Evolutionary conservation across 106 monocot genomes (phyloP).

Genomic region (Dendrobium nobile): DNA sequence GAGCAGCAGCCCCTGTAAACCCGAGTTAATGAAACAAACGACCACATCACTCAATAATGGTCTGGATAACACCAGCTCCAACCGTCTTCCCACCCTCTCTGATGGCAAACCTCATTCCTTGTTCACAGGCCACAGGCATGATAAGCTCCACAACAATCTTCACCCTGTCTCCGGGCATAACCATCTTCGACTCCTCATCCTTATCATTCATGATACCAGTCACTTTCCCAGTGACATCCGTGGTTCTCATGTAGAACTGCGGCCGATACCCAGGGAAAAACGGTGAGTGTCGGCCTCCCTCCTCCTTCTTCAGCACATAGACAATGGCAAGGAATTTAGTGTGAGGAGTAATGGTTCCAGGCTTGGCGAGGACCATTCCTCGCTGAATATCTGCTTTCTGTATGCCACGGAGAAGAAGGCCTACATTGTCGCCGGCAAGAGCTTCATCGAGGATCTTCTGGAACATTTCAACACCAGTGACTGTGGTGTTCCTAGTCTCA

Average conservation of each 20-base stretch:
- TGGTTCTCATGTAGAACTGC: slow-evolving; percentile 79
- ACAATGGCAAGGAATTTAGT: slow-evolving; percentile 59
- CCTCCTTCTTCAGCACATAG: slow-evolving; percentile 76
- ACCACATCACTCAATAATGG: slow-evolving; percentile 31
- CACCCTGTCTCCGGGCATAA: slow-evolving; percentile 73
- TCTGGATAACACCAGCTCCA: slow-evolving; percentile 64
- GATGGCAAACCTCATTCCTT: slow-evolving; percentile 67
- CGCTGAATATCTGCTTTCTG: slow-evolving; percentile 64
- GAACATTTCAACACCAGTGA: slow-evolving; percentile 87
- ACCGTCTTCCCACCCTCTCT: slow-evolving; percentile 76
- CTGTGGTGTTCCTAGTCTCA: slow-evolving; percentile 51
- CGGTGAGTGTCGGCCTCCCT: slow-evolving; percentile 73
- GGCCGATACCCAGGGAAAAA: slow-evolving; percentile 67
- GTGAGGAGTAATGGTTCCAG: slow-evolving; percentile 72
- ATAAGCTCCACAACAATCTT: slow-evolving; percentile 76
- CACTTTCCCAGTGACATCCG: slow-evolving; percentile 71
- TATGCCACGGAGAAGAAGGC: slow-evolving; percentile 58
- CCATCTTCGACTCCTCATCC: slow-evolving; percentile 74
- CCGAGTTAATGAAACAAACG: not conserved
- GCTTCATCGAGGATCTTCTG: slow-evolving; percentile 82
- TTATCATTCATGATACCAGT: slow-evolving; percentile 56
- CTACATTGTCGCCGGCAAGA: slow-evolving; percentile 68
- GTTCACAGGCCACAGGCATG: slow-evolving; percentile 59
- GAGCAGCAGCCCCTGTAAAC: no score
- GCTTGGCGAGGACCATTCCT: slow-evolving; percentile 69